Evolutionary conservation across 352 stramenopile genomes (phyloP).

Genomic region (Phytophthora niederhauseri): DNA sequence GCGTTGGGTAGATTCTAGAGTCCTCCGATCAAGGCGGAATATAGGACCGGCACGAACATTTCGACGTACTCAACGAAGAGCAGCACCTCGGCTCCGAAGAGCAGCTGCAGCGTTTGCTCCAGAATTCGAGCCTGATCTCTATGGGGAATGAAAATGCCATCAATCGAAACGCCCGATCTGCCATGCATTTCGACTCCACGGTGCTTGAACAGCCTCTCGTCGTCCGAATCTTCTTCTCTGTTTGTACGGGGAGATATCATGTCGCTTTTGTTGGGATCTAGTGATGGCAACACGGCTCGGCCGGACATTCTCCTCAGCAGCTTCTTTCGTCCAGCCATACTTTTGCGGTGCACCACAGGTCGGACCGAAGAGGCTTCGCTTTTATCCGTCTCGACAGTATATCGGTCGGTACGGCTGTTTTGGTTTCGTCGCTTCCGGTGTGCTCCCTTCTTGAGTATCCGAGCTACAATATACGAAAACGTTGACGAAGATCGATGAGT

Average conservation of each 20-base stretch:
- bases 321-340: not conserved
- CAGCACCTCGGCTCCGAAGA: constrained; percentile 34
- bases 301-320: not conserved
- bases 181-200: not conserved
- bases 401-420: not conserved
- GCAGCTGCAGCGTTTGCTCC: constrained; percentile 24
- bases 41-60: constrained; percentile 37
- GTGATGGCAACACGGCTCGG: constrained; percentile 2
- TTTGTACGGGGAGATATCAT: not conserved
- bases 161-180: constrained; percentile 3
- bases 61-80: constrained; percentile 43
- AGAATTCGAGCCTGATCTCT: constrained; percentile 20
- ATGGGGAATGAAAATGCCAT: constrained; percentile 12
- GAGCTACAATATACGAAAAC: not conserved
- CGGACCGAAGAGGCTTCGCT: not conserved
- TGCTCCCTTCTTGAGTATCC: not conserved
- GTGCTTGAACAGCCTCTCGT: constrained; percentile 11
- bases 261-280: not conserved
- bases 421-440: not conserved
- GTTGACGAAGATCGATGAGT: not conserved
- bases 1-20: constrained; percentile 20
- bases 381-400: not conserved
- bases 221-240: constrained; percentile 1
- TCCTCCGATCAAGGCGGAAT: constrained; percentile 24
- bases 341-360: constrained; percentile 1